Evolutionary conservation across 345 rosid species (phyloP), one percentile per base, ranked within the genome.

Genomic region (Gossypium anomalum): DNA sequence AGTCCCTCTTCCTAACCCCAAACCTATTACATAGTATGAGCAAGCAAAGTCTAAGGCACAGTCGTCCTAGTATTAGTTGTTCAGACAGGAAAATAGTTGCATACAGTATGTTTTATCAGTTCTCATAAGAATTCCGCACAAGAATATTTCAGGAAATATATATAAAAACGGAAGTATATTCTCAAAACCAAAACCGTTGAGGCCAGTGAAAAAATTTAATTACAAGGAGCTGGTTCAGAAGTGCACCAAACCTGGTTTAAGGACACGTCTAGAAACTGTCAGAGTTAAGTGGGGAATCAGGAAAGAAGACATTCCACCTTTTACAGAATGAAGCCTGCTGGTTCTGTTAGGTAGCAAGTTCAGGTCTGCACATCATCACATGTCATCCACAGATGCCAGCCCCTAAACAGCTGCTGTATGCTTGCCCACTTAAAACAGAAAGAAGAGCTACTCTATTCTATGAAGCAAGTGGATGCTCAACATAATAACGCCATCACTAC

Each of bases 281-380:
- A 51, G 59, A 51, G 23, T 4, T 17, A 11, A 71, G 19, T 71
- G 34, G 64, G 51, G 51, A 41, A 22, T 56, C 52, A 56, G 65
- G 64, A 6, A 56, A 71, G 51, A 20, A 71, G 75, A 55, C 65
- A 41, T 71, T 52, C 53, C 22, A 41, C 52, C 65, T 20, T 23
- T 71, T 5, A 57, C 52, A 14, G 53, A 56, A 71, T 71, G 53
- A 53, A 70, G 73, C 25, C 47, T 52, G 47, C 3, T 9, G 15
- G 9, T n/a, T 29, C 58, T 49, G 72, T 69, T 27, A 17, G 72
- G 47, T 51, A 25, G 25, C 60, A 51, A 69, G 29, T 29, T 69
- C 47, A 27, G 45, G 45, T 70, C 73, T 70, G 73, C 48, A 29
- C 61, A 70, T 52, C 73, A 41, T 55, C 53, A 57, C 64, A 71